Conservation (phyloP, 805 yeast species). For the Saccharomycopsis lassenensis region DNA sequence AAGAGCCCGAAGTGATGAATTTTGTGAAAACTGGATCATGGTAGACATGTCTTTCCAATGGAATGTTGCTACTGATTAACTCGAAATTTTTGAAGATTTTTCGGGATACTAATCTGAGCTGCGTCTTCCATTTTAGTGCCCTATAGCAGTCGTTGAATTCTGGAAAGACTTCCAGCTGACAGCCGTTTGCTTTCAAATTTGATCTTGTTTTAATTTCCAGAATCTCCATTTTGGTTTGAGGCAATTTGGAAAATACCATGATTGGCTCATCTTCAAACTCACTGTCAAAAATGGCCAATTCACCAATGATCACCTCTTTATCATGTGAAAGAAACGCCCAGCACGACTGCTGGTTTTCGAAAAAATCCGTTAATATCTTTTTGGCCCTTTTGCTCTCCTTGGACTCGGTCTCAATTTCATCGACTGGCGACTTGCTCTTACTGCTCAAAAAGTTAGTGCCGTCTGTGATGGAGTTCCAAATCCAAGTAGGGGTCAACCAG, state of each 20-base stretch:
- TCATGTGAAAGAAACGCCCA: slow-evolving; percentile 16
- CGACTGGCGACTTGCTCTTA: slow-evolving; percentile 1
- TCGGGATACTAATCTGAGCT: slow-evolving; percentile 6
- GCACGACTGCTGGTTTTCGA: slow-evolving; percentile 3
- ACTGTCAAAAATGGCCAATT: slow-evolving; percentile 10
- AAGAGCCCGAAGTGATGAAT: no score
- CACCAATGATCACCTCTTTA: slow-evolving; percentile 7
- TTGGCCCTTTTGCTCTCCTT: slow-evolving; percentile 12
- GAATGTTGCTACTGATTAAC: slow-evolving; percentile 3
- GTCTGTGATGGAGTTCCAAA: slow-evolving; percentile 9
- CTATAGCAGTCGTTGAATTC: slow-evolving; percentile 12
- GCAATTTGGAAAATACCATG: slow-evolving; percentile 6
- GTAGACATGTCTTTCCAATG: slow-evolving; percentile 18
- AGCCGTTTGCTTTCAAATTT: background rate
- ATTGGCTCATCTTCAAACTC: slow-evolving; percentile 14
- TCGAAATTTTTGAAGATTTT: background rate
- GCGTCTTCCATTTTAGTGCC: slow-evolving; percentile 5
- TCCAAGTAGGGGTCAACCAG: slow-evolving; percentile 17
- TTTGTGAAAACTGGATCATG: slow-evolving; percentile 1
- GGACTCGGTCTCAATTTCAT: slow-evolving; percentile 9
- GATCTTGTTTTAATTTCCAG: background rate
- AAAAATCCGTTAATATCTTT: slow-evolving; percentile 4
- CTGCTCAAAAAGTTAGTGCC: background rate
- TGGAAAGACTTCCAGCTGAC: slow-evolving; percentile 3
- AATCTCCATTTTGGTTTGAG: slow-evolving; percentile 10